Conservation (phyloP, 352 stramenopile genomes). For the Phytophthora pini region DNA sequence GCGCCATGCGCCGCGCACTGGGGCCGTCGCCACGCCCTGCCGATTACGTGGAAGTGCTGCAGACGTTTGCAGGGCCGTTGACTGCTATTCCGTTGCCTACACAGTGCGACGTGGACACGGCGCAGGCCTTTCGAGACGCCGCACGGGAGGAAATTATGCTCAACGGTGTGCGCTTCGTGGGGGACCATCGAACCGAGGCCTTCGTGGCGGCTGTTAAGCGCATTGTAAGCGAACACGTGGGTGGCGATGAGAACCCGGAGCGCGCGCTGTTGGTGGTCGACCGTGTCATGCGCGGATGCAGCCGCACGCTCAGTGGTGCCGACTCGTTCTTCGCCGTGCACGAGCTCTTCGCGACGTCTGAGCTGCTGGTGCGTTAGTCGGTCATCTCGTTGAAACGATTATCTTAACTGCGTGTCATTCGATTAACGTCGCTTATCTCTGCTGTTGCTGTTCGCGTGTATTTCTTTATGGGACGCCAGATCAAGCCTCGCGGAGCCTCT, state of each 20-base stretch:
- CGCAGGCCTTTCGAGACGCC: slow-evolving; percentile 73
- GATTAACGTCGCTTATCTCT: not conserved
- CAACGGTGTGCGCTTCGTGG: slow-evolving; percentile 79
- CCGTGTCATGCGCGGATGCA: slow-evolving; percentile 75
- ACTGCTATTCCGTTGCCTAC: slow-evolving; percentile 56
- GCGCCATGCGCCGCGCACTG: slow-evolving; percentile 47
- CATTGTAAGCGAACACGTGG: slow-evolving; percentile 59
- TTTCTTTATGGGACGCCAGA: slow-evolving; percentile 33
- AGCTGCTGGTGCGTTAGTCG: slow-evolving; percentile 53
- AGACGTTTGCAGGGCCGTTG: slow-evolving; percentile 35
- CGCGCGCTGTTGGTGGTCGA: slow-evolving; percentile 58
- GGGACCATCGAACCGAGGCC: slow-evolving; percentile 71
- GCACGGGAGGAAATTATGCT: slow-evolving; percentile 77
- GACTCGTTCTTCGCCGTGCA: slow-evolving; percentile 82
- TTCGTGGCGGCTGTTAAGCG: slow-evolving; percentile 81
- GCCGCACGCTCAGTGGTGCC: slow-evolving; percentile 74
- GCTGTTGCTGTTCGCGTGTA: not conserved
- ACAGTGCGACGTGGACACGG: slow-evolving; percentile 71
- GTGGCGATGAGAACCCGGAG: slow-evolving; percentile 40
- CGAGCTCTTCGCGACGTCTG: slow-evolving; percentile 63
- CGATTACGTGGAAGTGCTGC: slow-evolving; percentile 64
- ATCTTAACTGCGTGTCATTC: not conserved
- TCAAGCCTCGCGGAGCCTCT: slow-evolving; percentile 61
- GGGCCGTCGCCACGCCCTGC: slow-evolving; percentile 46
- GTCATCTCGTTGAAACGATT: not conserved